Base-by-base conservation (phyloP, 305 asterid species). In the Plantago lanceolata region DNA sequence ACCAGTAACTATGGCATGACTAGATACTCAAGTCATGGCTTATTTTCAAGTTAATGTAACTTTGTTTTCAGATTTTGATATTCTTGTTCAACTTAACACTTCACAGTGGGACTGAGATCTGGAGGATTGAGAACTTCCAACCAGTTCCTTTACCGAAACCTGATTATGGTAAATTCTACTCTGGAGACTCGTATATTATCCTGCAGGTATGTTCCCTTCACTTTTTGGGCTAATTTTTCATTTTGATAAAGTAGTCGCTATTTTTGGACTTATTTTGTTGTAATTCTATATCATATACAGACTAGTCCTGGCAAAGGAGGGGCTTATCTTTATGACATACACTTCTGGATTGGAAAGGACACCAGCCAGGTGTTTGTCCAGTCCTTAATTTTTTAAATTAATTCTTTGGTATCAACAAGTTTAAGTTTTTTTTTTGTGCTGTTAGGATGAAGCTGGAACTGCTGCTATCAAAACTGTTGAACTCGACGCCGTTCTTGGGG, bases 81-180 rank as follows among this genome's bases (percentile, higher is more conserved):
- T 55, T 75, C 68, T 71, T 69, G 70, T 73, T 75, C 19, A 64
- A 60, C 86, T 78, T 85, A 80, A 85, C 80, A n/a, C 57, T 33
- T 24, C 12, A 11, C 56, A 90, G 97, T 68, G 97, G 97, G 59
- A 81, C 79, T 31, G 97, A 90, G 68, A 88, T 87, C 33, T 90
- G 97, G 97, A 88, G 97, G 78, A 85, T 90, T 9, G 96, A 90
- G 72, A 86, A 85, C 77, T 88, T 88, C 74, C 86, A 79, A 62
- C 97, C 96, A 24, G 96, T 90, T 81, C 94, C 91, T 63, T 61
- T 86, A 73, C 89, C 97, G 67, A 90, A 86, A 76, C 40, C 91
- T 28, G 86, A 84, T 48, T 68, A 88, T 76, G 97, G 96, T 63
- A 90, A 84, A 88, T 88, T 88, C 81, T 88, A 82, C 80, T 71